Evolutionary conservation across 495 filamentous ascomycete genomes (phyloP).

Genomic region (Neurospora sp.): DNA sequence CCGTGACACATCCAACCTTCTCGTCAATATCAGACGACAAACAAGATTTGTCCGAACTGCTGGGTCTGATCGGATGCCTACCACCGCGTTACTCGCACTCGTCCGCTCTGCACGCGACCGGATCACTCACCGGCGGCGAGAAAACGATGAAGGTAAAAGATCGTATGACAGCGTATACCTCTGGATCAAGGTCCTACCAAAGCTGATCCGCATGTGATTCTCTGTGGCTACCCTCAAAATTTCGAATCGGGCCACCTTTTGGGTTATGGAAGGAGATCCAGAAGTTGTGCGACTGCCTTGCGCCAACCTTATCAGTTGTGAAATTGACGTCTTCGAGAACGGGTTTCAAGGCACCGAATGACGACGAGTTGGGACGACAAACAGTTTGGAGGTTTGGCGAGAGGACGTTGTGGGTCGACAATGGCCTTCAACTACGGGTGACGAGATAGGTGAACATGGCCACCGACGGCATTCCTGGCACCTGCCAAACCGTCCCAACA

Average conservation of each 20-base stretch:
- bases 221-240: neutral
- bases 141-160: neutral
- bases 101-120: neutral
- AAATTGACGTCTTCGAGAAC: neutral
- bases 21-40: neutral
- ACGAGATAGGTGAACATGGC: neutral
- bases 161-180: neutral
- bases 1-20: neutral
- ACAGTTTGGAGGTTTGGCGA: neutral
- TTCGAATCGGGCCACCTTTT: neutral
- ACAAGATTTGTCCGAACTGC: neutral
- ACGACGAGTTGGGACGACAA: neutral
- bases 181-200: neutral
- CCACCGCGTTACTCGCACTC: neutral
- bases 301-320: neutral
- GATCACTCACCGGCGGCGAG: neutral
- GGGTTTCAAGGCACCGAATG: neutral
- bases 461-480: neutral
- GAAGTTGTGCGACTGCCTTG: neutral
- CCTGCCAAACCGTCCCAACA: neutral
- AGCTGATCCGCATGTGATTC: neutral
- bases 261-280: neutral
- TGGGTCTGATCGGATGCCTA: neutral
- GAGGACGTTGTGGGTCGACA: neutral
- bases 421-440: neutral